phyloP scores from a whole-genome alignment of 208 protist species.

The Vickermania ingenoplastis region DNA sequence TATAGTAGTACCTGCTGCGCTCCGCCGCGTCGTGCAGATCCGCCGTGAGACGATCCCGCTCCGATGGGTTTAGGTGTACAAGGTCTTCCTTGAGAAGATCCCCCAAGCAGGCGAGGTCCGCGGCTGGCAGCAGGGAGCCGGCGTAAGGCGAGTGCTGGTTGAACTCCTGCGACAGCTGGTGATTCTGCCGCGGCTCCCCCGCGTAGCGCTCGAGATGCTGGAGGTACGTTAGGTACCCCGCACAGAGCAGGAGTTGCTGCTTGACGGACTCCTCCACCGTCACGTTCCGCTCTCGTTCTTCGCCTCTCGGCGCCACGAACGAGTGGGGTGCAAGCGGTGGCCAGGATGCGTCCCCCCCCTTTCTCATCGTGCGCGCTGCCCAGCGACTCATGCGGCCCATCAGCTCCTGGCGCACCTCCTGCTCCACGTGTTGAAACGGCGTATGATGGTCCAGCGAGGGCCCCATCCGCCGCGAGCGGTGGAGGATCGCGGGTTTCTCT shows the following conservation, averaged over 20 bases:
- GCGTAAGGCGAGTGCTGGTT: neutral
- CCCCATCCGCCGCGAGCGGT: constrained; percentile 6
- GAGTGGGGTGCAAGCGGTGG: too few relatives aligned
- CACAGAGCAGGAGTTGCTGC: neutral
- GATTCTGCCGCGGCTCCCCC: neutral
- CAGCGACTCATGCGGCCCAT: constrained; percentile 34
- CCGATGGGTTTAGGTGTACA: neutral
- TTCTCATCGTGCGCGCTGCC: constrained; percentile 12
- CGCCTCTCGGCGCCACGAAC: neutral
- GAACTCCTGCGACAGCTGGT: neutral
- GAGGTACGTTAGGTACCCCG: too few relatives aligned
- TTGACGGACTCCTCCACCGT: too few relatives aligned
- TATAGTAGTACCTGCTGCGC: neutral
- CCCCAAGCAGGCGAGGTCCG: neutral
- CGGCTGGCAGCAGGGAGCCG: neutral
- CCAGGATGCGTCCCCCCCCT: too few relatives aligned
- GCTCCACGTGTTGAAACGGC: constrained; percentile 32
- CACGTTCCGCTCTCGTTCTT: neutral
- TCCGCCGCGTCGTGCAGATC: neutral
- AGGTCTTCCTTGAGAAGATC: neutral
- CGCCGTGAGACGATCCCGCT: neutral
- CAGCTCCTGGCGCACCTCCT: constrained; percentile 53
- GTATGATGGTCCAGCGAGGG: constrained; percentile 22
- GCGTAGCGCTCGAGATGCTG: neutral
- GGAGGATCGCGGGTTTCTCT: constrained; percentile 29